A percentile compares a stretch with the other conserved stretches of the same genome.
Conservation (phyloP, 768 basidiomycete species). For the Suillus americanus region DNA sequence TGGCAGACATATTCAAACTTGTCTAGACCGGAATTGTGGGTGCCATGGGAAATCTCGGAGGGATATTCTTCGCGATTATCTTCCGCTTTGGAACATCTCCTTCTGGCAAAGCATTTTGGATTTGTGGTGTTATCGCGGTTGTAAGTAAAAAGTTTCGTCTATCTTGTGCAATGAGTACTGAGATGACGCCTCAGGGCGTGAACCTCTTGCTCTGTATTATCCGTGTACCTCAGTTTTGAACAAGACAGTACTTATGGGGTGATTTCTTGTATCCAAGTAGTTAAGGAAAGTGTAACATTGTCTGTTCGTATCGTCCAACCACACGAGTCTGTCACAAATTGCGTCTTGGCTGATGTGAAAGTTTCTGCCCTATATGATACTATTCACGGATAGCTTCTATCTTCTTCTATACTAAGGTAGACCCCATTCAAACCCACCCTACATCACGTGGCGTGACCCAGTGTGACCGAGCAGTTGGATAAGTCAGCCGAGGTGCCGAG, state of each 20-base stretch:
- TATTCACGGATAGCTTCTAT: no score
- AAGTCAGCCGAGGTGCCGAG: no score
- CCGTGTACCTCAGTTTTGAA: slow-evolving; percentile 15
- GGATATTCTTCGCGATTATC: slow-evolving; percentile 47
- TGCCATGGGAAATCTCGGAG: slow-evolving; percentile 41
- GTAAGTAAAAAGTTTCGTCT: slow-evolving; percentile 15
- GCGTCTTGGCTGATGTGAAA: not conserved
- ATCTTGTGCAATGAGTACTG: not conserved
- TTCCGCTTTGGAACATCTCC: slow-evolving; percentile 44
- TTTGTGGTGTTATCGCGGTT: slow-evolving; percentile 42
- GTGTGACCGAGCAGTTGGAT: no score
- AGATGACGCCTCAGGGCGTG: slow-evolving; percentile 12
- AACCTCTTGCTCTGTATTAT: slow-evolving; percentile 18
- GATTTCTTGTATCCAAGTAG: not conserved
- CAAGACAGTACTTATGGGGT: not conserved
- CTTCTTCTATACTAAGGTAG: no score
- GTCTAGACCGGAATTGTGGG: slow-evolving; percentile 39
- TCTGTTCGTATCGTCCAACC: not conserved
- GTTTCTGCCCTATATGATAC: not conserved
- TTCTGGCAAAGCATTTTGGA: slow-evolving; percentile 46
- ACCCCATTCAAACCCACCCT: no score
- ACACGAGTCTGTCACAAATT: not conserved
- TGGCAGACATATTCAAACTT: not conserved
- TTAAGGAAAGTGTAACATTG: no score
- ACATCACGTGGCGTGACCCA: no score